These are phyloP conservation scores for Cicer chorassanicum DNA, from an alignment of 306 rosid species.

Conservation along the genomic window DNA sequence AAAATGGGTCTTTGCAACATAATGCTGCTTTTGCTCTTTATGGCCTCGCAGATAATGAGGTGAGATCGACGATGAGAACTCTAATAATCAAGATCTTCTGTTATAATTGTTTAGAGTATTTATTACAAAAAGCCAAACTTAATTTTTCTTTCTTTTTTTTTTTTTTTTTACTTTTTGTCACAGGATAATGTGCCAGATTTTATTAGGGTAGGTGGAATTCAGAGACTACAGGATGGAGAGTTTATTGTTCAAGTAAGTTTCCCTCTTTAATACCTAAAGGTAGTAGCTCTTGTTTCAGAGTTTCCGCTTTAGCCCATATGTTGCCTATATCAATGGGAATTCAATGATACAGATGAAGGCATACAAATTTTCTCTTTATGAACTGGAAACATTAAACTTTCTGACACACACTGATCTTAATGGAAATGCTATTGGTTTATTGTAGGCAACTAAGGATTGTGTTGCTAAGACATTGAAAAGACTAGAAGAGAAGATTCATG, in stretches of 20 bases:
- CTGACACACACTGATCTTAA: not conserved
- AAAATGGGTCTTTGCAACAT: conserved; percentile 97
- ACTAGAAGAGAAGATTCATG: conserved; percentile 96
- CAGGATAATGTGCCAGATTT: conserved; percentile 97
- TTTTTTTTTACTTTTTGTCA: conserved; percentile 47
- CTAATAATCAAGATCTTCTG: conserved; percentile 21
- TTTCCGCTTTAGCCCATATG: conserved; percentile 21
- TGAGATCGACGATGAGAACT: conserved; percentile 42
- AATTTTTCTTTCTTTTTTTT: conserved; percentile 27
- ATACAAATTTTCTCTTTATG: conserved; percentile 24
- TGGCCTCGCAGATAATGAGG: conserved; percentile 99
- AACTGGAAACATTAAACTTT: not conserved
- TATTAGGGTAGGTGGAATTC: conserved; percentile 97
- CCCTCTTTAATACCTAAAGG: conserved; percentile 11
- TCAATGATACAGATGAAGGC: not conserved
- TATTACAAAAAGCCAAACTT: conserved; percentile 42
- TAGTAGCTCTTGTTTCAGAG: conserved; percentile 1
- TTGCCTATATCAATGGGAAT: conserved; percentile 35
- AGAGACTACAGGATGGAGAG: conserved; percentile 95
- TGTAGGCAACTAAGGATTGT: conserved; percentile 98
- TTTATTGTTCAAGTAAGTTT: conserved; percentile 87
- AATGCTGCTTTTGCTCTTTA: conserved; percentile 99
- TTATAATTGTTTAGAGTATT: conserved; percentile 36
- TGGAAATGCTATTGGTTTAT: conserved; percentile 38
- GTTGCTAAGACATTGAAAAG: conserved; percentile 96